These are phyloP conservation scores for Plectosphaerella plurivora DNA, from an alignment of 2,329 filamentous ascomycete species.

Conservation along the genomic window DNA sequence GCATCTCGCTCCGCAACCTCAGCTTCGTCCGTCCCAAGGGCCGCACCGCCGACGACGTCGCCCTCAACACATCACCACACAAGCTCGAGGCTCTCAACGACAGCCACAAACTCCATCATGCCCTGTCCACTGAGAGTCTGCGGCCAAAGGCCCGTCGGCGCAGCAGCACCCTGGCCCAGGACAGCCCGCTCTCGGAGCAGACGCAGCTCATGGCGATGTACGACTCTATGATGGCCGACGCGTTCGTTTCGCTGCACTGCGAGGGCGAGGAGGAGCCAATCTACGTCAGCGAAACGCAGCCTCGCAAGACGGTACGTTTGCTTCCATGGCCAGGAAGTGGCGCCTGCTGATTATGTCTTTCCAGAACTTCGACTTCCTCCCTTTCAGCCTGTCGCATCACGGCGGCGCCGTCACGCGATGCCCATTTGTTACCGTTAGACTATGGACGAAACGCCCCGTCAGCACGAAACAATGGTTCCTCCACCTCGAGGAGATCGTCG, in stretches of 20 bases:
- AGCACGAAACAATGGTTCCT: constrained; percentile 38
- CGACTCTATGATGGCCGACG: constrained; percentile 71
- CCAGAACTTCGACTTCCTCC: constrained; percentile 80
- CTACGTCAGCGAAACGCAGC: constrained; percentile 82
- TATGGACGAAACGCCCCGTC: constrained; percentile 66
- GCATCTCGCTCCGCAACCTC: constrained; percentile 82
- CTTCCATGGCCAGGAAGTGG: too few species aligned
- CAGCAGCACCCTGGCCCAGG: constrained; percentile 44
- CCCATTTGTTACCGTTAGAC: constrained; percentile 59
- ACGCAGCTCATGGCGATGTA: constrained; percentile 71
- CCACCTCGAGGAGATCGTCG: constrained; percentile 67
- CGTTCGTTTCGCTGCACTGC: constrained; percentile 82
- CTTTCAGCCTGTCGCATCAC: constrained; percentile 69
- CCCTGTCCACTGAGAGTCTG: constrained; percentile 50
- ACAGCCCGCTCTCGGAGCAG: constrained; percentile 54
- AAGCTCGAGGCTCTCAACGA: constrained; percentile 56
- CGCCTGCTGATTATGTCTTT: neutral
- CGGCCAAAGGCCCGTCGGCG: constrained; percentile 36
- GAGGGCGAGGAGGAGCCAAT: constrained; percentile 63
- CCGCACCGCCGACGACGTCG: constrained; percentile 72
- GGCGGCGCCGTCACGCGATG: constrained; percentile 61
- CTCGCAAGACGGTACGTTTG: constrained; percentile 57
- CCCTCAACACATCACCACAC: constrained; percentile 64
- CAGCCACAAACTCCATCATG: constrained; percentile 45
- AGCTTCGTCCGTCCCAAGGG: constrained; percentile 55